A percentile compares a stretch with the other conserved stretches of the same genome.
Conservation (phyloP, 2,329 filamentous ascomycete genomes). For the Trichoderma sp. region DNA sequence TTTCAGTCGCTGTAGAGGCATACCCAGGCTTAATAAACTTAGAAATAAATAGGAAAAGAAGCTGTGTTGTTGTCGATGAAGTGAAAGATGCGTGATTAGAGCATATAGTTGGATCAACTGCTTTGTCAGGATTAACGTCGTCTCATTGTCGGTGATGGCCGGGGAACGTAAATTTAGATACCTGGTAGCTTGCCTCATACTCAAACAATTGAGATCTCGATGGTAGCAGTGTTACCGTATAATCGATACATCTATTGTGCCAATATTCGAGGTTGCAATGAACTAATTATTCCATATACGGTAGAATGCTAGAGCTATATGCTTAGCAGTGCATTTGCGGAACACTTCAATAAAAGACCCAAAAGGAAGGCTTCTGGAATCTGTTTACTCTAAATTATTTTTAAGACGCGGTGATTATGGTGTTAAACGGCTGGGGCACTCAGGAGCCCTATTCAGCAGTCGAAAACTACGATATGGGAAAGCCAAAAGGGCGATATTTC, state of each 20-base stretch:
- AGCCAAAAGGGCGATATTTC: neutral
- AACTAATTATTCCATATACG: neutral
- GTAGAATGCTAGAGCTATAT: conserved; percentile 11
- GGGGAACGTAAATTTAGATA: neutral
- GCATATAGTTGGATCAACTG: no score
- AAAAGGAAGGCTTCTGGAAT: neutral
- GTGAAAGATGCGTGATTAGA: no score
- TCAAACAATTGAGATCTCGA: neutral
- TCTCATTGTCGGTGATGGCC: neutral
- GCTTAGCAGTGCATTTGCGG: neutral
- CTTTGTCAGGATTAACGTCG: neutral
- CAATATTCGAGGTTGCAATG: neutral
- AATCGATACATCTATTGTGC: neutral
- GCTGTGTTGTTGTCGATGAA: no score
- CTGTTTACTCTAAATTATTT: neutral
- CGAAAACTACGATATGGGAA: neutral
- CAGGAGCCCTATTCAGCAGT: neutral
- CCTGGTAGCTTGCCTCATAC: neutral
- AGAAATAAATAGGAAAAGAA: no score
- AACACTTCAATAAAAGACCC: neutral
- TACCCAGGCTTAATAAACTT: neutral
- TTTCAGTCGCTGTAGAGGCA: neutral
- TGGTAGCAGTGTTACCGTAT: neutral
- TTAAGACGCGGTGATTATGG: neutral
- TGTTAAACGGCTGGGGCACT: neutral